Evolutionary conservation across 2,329 filamentous ascomycete species (phyloP), one percentile per base, ranked within the genome.

Genomic region (Sporothrix sp.): DNA sequence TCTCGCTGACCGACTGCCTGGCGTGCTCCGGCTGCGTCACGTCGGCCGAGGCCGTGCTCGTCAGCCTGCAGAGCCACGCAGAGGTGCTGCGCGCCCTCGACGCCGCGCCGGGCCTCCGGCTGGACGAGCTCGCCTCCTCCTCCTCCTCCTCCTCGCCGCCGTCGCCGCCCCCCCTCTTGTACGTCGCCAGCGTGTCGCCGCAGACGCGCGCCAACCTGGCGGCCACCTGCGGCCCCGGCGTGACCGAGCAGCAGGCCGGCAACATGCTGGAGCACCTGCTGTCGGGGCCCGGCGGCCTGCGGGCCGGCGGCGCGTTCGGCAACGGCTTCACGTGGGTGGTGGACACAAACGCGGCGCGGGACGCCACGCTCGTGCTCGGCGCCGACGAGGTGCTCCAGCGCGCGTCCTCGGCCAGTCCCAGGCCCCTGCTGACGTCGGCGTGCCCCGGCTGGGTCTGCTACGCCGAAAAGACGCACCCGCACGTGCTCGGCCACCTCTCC

Each of bases 381-480:
- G 81, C 84, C 2, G 80, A 87, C 33, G 87, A 93, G 63, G 81
- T 85, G 8, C 68, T 80, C n/a, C n/a, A n/a, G n/a, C n/a, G n/a
- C n/a, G n/a, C n/a, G 18, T 7, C 49, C 45, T 6, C 35, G 7
- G 8, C 20, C 47, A 44, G 40, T 27, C 51, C 61, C 23, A 58
- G 53, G 21, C 55, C 87, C 0, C 81, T 91, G 27, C 75, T 98
- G 38, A 88, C 90, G 8, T 90, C 90, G 3, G 88, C 88, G 18
- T 98, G 93, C 65, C 93, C 93, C 1, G 93, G 93, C 7, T 98
- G 94, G 90, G 91, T 98, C 51, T 98, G 93, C 69, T 98, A 98
- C 62, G 91, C 91, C 23, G 93, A 98, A 66, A 97, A 98, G 70
- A 97, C 91, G 50, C 93, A 98, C 62, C 89, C 93, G 2, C 84